Base-by-base conservation (phyloP, 352 stramenopile genomes). In the Phytopythium cucurbitacearum region DNA sequence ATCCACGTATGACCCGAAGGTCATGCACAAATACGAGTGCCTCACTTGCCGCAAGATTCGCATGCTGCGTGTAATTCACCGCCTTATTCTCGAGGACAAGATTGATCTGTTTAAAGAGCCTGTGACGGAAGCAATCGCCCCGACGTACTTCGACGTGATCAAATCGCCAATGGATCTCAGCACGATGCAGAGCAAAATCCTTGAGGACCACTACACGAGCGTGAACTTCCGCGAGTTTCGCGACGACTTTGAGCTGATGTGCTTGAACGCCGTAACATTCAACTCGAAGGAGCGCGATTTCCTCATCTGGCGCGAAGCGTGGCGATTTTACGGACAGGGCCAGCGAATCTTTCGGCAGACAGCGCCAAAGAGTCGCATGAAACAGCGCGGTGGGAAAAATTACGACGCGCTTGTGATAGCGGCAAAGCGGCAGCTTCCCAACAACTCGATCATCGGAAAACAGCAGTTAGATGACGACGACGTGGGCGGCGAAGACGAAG, bases 211-310 rank as follows among this genome's bases (percentile, higher is more conserved):
- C 16, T 91, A 97, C 62, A 80, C 82, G 45, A 59, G 70, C 12
- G 69, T 83, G 1, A 85, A 87, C 32, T 93, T 92, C 45, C 73
- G 76, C 10, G 71, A 73, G 45, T 86, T 98, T 56, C 80, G 88
- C 9, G 80, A 96, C 51, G 88, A 98, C 56, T 98, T 98, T 56
- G 96, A 98, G 66, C 69, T 98, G 6, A 94, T 99, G 69, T 97
- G 93, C 21, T 62, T 97, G 15, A 99, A 99, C 60, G 95, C 95
- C 0, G 76, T 98, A 7, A 97, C 91, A 33, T 99, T 98, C 66
- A 99, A 99, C 66, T 85, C 78, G 1, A 84, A 90, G 36, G 85
- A 94, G 45, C 80, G 80, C 7, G 80, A 95, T 15, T 95, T 92
- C 40, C 44, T 92, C 32, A 89, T 97, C 60, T 98, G 91, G 91